Conservation (phyloP, 306 rosid species). For the Morella rubra region DNA sequence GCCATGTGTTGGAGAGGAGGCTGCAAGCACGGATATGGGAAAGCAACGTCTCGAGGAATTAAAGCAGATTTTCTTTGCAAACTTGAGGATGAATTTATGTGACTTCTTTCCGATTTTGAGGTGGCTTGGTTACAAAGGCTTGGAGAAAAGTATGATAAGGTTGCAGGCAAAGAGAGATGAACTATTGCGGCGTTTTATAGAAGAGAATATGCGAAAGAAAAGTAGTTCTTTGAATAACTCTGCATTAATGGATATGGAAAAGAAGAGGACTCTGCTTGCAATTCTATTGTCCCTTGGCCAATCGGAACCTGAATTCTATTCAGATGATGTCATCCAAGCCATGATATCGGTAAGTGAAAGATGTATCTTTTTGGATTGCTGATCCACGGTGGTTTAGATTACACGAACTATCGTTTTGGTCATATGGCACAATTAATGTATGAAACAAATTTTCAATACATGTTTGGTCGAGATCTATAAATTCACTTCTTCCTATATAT, state of each 20-base stretch:
- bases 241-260: not conserved
- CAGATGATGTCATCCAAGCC: conserved; percentile 21
- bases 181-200: conserved; percentile 16
- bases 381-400: no score
- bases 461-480: no score
- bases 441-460: no score
- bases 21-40: conserved; percentile 9
- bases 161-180: conserved; percentile 23
- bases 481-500: no score
- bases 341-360: conserved; percentile 14
- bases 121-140: conserved; percentile 32
- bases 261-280: not conserved
- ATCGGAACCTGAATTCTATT: conserved; percentile 16
- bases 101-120: conserved; percentile 35
- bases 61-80: not conserved
- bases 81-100: conserved; percentile 14
- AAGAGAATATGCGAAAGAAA: conserved; percentile 21
- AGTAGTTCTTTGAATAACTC: not conserved
- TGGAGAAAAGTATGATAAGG: conserved; percentile 30
- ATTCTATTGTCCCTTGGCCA: conserved; percentile 9
- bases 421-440: no score
- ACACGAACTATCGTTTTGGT: no score
- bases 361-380: no score
- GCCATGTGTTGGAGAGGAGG: conserved; percentile 29
- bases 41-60: conserved; percentile 23